These are phyloP conservation scores for Cyclotella sp. DNA, from an alignment of 108 stramenopile genomes.

Conservation along the genomic window DNA sequence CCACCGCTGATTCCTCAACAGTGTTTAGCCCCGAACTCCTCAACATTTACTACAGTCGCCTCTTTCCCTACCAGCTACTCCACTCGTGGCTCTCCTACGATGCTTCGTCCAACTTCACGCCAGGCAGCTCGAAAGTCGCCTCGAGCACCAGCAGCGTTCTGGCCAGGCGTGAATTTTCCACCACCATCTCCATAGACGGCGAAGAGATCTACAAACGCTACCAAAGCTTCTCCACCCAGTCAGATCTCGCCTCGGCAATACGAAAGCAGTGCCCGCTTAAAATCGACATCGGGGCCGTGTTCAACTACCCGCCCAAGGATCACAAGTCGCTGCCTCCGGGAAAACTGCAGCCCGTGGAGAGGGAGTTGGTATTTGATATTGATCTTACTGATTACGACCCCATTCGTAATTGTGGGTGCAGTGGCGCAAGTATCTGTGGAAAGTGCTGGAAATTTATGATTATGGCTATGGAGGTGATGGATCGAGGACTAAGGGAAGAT, in stretches of 20 bases:
- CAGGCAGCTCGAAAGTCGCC: slow-evolving; percentile 12
- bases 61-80: slow-evolving; percentile 91
- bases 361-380: slow-evolving; percentile 99
- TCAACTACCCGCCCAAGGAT: slow-evolving; percentile 89
- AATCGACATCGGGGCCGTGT: slow-evolving; percentile 99
- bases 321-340: slow-evolving; percentile 69
- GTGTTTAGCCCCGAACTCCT: slow-evolving; percentile 93
- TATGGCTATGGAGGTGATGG: slow-evolving; percentile 94
- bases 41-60: slow-evolving; percentile 87
- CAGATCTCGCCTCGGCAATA: slow-evolving; percentile 78
- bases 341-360: slow-evolving; percentile 85
- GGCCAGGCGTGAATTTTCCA: slow-evolving; percentile 94
- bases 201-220: slow-evolving; percentile 99
- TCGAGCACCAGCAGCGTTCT: slow-evolving; percentile 44
- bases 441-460: slow-evolving; percentile 98
- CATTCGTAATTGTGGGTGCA: slow-evolving; percentile 95
- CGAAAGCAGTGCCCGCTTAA: slow-evolving; percentile 93
- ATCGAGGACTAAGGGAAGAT: slow-evolving; percentile 86
- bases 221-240: slow-evolving; percentile 82
- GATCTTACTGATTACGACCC: slow-evolving; percentile 99
- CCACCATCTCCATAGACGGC: slow-evolving; percentile 87
- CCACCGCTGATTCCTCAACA: slow-evolving; percentile 36
- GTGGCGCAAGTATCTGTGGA: slow-evolving; percentile 88
- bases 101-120: slow-evolving; percentile 29
- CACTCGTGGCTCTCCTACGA: slow-evolving; percentile 78